These are phyloP conservation scores for Asterochloris sp. DNA, from an alignment of 139 green algal genomes.

Conservation along the genomic window DNA sequence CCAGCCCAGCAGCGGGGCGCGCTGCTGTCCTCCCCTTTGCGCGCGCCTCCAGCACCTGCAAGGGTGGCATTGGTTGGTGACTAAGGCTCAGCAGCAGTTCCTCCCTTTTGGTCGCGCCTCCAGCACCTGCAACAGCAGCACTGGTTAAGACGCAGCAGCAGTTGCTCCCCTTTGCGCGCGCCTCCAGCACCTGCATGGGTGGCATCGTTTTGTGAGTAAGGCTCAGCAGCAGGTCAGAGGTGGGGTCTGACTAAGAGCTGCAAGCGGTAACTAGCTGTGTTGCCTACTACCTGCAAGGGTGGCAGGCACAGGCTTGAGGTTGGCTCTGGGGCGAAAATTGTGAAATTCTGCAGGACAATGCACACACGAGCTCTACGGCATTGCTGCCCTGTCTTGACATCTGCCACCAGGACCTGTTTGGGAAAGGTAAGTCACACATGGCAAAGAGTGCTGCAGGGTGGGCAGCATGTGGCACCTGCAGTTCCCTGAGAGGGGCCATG, in stretches of 20 bases:
- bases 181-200: neutral
- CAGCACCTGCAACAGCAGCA: slow-evolving; percentile 3
- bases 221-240: neutral
- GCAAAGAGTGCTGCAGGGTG: too few species aligned
- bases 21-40: neutral
- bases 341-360: neutral
- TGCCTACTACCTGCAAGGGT: neutral
- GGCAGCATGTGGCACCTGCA: too few species aligned
- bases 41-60: neutral
- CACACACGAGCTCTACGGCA: neutral
- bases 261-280: neutral
- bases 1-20: neutral
- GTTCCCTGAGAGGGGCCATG: too few species aligned
- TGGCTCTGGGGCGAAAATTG: neutral
- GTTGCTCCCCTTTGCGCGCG: neutral
- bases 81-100: neutral
- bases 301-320: neutral
- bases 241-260: neutral
- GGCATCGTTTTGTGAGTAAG: neutral
- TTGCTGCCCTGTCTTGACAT: neutral
- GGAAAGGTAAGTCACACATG: too few species aligned
- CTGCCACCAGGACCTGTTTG: too few species aligned
- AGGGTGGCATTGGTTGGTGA: neutral
- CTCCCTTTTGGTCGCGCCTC: too few species aligned
- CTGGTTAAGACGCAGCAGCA: neutral